phyloP scores from a whole-genome alignment of 2,329 filamentous ascomycete species.

The Aspergillus tubingensis region DNA sequence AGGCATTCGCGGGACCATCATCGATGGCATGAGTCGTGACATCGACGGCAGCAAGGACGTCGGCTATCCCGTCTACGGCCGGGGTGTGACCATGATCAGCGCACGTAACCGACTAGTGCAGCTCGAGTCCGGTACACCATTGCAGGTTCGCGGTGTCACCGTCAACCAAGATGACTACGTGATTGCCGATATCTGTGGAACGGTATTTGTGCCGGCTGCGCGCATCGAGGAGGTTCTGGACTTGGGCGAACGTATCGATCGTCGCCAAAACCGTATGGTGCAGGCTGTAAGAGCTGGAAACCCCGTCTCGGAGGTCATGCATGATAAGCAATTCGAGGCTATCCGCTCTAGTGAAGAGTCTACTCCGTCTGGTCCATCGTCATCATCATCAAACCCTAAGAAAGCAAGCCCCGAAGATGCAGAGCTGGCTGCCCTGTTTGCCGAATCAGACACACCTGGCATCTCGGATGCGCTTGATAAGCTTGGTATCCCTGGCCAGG shows the following conservation, averaged over 20 bases:
- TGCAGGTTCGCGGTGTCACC: constrained; percentile 18
- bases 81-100: constrained; percentile 36
- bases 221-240: constrained; percentile 22
- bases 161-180: constrained; percentile 25
- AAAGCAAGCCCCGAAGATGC: constrained; percentile 15
- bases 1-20: constrained; percentile 32
- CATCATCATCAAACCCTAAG: constrained; percentile 7
- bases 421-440: constrained; percentile 21
- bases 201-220: constrained; percentile 19
- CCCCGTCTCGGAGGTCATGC: constrained; percentile 24
- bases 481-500: constrained; percentile 24
- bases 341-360: constrained; percentile 4
- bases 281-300: constrained; percentile 20
- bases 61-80: constrained; percentile 38
- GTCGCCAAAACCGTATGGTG: constrained; percentile 22
- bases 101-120: constrained; percentile 36
- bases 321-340: constrained; percentile 24
- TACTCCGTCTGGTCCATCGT: background rate
- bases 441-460: constrained; percentile 20
- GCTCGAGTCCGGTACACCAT: constrained; percentile 32
- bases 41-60: constrained; percentile 37
- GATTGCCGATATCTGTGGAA: constrained; percentile 23
- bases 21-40: constrained; percentile 37
- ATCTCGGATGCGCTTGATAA: constrained; percentile 27
- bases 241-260: constrained; percentile 16